These are phyloP conservation scores for Trichoderma harzianum DNA, from an alignment of 2,329 filamentous ascomycete genomes.

Conservation along the genomic window DNA sequence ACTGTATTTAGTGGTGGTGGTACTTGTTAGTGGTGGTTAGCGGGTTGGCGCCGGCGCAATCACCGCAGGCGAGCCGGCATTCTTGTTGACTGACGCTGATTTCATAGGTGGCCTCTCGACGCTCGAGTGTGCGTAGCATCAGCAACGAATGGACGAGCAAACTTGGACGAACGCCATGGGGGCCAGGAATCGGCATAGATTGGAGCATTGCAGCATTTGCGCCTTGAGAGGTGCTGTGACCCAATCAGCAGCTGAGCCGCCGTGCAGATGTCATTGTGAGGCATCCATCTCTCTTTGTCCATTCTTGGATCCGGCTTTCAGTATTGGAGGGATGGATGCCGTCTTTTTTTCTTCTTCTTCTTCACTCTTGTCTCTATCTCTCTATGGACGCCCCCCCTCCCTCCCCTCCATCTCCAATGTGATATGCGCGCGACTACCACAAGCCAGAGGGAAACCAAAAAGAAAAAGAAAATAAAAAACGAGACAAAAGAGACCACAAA, in stretches of 20 bases:
- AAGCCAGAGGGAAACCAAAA: not conserved
- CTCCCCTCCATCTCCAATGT: not conserved
- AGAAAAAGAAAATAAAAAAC: not conserved
- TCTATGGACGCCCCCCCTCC: not conserved
- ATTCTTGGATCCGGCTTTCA: not conserved
- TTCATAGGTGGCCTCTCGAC: slow-evolving; percentile 13
- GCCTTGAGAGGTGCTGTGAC: not conserved
- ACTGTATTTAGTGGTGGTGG: not conserved
- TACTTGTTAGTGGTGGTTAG: slow-evolving; percentile 11
- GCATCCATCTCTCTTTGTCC: slow-evolving; percentile 8
- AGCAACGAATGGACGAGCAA: not conserved
- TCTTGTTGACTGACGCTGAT: not conserved
- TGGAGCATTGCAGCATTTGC: not conserved
- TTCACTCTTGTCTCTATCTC: not conserved
- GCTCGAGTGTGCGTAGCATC: not conserved
- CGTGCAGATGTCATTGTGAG: slow-evolving; percentile 9
- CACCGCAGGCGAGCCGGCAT: slow-evolving; percentile 4
- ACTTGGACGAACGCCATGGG: slow-evolving; percentile 6
- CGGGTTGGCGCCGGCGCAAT: not conserved
- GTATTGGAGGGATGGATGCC: not conserved
- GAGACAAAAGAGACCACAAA: not conserved
- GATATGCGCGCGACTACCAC: slow-evolving; percentile 5
- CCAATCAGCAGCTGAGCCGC: slow-evolving; percentile 3
- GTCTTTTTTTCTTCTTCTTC: not conserved
- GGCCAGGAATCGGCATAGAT: slow-evolving; percentile 2